Evolutionary conservation across 257 asterid genomes (phyloP), one percentile per base, ranked within the genome.

Genomic region (Gentiana dahurica): DNA sequence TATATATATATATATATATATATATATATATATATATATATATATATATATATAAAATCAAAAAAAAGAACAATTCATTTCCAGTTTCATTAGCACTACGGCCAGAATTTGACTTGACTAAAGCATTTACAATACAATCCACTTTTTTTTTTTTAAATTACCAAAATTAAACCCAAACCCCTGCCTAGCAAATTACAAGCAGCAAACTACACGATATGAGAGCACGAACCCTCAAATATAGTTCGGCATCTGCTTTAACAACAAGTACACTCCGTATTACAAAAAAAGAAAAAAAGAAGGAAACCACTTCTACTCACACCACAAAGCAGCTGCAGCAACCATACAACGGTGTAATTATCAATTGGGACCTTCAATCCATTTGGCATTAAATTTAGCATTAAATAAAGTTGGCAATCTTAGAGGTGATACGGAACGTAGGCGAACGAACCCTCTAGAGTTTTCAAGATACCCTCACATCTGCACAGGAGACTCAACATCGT

Each of bases 391-490:
- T 24, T 24, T 24, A 24, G 24, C 24, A 24, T 24, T 24, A 24
- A 24, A 24, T 24, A 24, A 24, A 24, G 24, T 24, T 24, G 24
- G 24, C 24, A 24, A 24, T 24, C 24, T 24, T 41, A 41, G 46
- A 41, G 75, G 63, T 74, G 83, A 68, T 86, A 86, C 13, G 97
- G 95, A 52, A 67, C 71, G 44, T 78, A 74, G 8, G 95, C 97
- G 39, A 77, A 58, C 0, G 62, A 62, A 34, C 66, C 75, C 32
- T 72, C 75, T 81, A 90, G 57, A 68, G 73, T 68, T 59, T 55
- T 67, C 62, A 90, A 90, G 62, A 90, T 81, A 10, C 80, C 94
- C 49, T 66, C 77, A 84, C 95, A 86, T 75, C 72, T 79, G 49
- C 62, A 59, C 68, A 86, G 80, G 39, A 90, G 89, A 74, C 73